phyloP scores from a whole-genome alignment of 2,329 filamentous ascomycete genomes.

The Colletotrichum abscissum region DNA sequence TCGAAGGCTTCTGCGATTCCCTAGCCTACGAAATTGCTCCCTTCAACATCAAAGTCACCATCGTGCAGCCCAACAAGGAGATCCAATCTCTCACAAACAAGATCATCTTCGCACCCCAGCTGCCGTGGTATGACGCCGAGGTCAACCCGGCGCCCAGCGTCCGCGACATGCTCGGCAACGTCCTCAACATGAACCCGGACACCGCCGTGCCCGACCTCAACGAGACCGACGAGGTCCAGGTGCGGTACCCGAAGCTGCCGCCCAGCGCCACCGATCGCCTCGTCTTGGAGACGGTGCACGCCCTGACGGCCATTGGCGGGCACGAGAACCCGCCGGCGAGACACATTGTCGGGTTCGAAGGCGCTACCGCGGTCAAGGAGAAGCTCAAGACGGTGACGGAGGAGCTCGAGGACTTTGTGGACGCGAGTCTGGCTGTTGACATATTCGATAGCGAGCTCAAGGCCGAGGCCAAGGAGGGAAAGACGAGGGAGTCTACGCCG shows the following conservation, averaged over 20 bases:
- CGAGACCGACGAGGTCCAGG: constrained; percentile 58
- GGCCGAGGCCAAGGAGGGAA: constrained; percentile 60
- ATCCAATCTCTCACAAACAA: constrained; percentile 88
- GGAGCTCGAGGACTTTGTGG: constrained; percentile 95
- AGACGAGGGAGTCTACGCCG: constrained; percentile 42
- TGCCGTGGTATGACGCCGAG: constrained; percentile 73
- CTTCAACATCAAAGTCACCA: constrained; percentile 96
- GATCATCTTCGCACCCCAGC: constrained; percentile 83
- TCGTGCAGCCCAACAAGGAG: constrained; percentile 96
- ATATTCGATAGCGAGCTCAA: constrained; percentile 71
- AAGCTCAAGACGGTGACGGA: constrained; percentile 97
- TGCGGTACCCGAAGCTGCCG: constrained; percentile 80
- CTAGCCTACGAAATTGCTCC: constrained; percentile 96
- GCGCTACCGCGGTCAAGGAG: constrained; percentile 88
- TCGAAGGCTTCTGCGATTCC: constrained; percentile 96
- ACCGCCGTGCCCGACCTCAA: constrained; percentile 57
- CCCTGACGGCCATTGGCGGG: constrained; percentile 89
- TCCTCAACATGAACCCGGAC: constrained; percentile 81
- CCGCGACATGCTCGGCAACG: constrained; percentile 82
- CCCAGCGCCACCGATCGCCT: constrained; percentile 76
- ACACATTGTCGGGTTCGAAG: constrained; percentile 94
- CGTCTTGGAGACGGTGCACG: constrained; percentile 90
- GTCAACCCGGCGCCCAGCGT: constrained; percentile 83
- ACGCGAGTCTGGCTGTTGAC: constrained; percentile 87
- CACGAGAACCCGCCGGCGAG: constrained; percentile 95